Evolutionary conservation across 2,329 filamentous ascomycete genomes (phyloP).

Genomic region (Aspergillus melleus): DNA sequence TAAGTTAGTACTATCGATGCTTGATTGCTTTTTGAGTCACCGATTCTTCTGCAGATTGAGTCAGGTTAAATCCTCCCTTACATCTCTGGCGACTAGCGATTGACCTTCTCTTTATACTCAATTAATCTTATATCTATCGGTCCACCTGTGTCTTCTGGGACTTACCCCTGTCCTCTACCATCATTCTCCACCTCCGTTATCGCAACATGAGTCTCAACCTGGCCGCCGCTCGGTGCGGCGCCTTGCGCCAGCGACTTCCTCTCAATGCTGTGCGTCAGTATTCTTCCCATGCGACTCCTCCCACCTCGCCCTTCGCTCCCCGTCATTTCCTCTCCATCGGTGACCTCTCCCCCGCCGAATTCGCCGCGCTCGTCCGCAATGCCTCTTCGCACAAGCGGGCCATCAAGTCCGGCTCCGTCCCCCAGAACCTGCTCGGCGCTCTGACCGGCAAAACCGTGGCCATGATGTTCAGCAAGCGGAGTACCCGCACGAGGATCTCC

Average conservation of each 20-base stretch:
- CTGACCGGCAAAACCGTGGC: constrained; percentile 80
- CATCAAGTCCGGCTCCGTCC: constrained; percentile 68
- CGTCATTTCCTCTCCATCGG: constrained; percentile 91
- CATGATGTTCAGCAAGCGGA: constrained; percentile 96
- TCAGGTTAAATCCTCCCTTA: not conserved
- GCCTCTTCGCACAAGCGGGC: constrained; percentile 72
- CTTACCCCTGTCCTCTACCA: too few relatives aligned
- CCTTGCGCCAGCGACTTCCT: constrained; percentile 7
- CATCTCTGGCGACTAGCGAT: not conserved
- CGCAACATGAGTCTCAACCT: not conserved
- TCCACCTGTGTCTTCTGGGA: too few relatives aligned
- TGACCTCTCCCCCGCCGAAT: constrained; percentile 77
- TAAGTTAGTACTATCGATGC: not conserved
- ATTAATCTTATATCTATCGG: not conserved
- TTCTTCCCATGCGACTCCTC: constrained; percentile 24
- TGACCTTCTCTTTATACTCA: not conserved
- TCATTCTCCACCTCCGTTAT: not conserved
- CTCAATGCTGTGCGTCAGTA: constrained; percentile 8
- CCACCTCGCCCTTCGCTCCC: constrained; percentile 61
- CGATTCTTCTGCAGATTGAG: not conserved
- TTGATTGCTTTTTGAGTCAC: not conserved
- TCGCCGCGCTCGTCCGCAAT: constrained; percentile 80
- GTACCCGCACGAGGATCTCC: constrained; percentile 87
- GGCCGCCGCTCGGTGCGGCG: not conserved
- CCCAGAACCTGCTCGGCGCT: constrained; percentile 59